Base-by-base conservation (phyloP, 2,329 filamentous ascomycete genomes). In the Diaporthe longicolla region DNA sequence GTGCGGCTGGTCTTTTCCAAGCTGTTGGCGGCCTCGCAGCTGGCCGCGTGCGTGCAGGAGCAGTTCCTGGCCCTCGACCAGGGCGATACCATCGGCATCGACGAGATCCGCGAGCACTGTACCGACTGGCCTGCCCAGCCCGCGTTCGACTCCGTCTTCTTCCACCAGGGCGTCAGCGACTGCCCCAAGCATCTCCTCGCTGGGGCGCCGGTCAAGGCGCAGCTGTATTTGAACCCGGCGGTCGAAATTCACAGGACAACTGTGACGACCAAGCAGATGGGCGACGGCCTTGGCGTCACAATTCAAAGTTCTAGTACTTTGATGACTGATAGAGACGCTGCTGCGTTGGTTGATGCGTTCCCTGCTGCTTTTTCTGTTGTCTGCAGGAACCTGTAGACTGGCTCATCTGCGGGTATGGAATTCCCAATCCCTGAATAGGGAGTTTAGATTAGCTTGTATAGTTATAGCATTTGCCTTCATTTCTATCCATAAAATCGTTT, bases 21-120 rank as follows among this genome's bases (percentile, higher is more conserved):
- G 52, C 24, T 55, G 24, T 55, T 24, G 52, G 52, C 52, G 52
- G 52, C 52, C 13, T 55, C 52, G 52, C 24, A 55, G 13, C 24
- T 55, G 24, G 52, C 52, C 13, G 10, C 52, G 24, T 55, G 24
- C 10, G 52, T 55, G 24, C 52, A 55, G 52, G 52, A 55, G 52
- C 52, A 55, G 52, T 55, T 55, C 52, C 52, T 55, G 24, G 52
- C 52, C 24, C 52, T 55, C 13, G 52, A 55, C 52, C 52, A 55
- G 24, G 52, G 52, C 52, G 52, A 55, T 17, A 29, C 52, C 52
- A 19, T 55, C 13, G 52, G 52, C 52, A 55, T 55, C 24, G 52
- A 55, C 52, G 11, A 55, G 10, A 55, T 55, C 52, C 52, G 52
- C 24, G 52, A 17, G 52, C 52, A 55, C 11, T 55, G 52, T 24